Evolutionary conservation across 2,329 filamentous ascomycete species (phyloP).

Genomic region (Venturia nashicola): DNA sequence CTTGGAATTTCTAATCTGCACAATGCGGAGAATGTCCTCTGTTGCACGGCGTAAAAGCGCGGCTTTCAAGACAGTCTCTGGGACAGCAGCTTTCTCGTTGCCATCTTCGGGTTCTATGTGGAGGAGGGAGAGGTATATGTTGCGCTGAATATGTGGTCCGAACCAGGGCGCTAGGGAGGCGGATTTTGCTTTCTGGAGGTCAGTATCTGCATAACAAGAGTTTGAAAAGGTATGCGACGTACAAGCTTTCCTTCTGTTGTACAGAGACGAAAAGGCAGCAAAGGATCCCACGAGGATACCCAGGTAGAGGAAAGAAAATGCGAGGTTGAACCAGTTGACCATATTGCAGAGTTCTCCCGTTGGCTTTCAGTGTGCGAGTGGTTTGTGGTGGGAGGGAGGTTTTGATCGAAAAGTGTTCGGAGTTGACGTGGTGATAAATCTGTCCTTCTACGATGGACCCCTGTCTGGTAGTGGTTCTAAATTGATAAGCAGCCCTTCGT

Average conservation of each 20-base stretch:
- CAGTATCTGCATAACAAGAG: slow-evolving; percentile 14
- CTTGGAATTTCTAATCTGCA: slow-evolving; percentile 80
- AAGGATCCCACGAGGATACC: slow-evolving; percentile 77
- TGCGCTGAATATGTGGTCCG: slow-evolving; percentile 75
- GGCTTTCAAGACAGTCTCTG: slow-evolving; percentile 76
- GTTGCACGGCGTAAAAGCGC: slow-evolving; percentile 79
- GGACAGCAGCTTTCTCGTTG: slow-evolving; percentile 57
- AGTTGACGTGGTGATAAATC: not conserved
- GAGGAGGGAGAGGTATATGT: slow-evolving; percentile 86
- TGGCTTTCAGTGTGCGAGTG: not conserved
- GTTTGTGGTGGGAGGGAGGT: not conserved
- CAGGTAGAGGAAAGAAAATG: slow-evolving; percentile 81
- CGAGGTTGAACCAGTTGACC: slow-evolving; percentile 71
- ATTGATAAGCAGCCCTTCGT: not conserved
- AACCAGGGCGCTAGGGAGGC: slow-evolving; percentile 92
- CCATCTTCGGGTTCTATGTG: slow-evolving; percentile 59
- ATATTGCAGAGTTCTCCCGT: slow-evolving; percentile 20
- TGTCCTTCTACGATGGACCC: not conserved
- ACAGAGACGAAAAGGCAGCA: slow-evolving; percentile 83
- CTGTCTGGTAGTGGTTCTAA: not conserved
- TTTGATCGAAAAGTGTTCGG: not conserved
- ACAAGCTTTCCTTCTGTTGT: slow-evolving; percentile 74
- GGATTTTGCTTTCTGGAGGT: slow-evolving; percentile 39
- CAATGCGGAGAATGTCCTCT: slow-evolving; percentile 85
- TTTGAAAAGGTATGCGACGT: slow-evolving; percentile 7